These are phyloP conservation scores for Thymus quinquecostatus DNA, from an alignment of 257 asterid species.

Conservation along the genomic window DNA sequence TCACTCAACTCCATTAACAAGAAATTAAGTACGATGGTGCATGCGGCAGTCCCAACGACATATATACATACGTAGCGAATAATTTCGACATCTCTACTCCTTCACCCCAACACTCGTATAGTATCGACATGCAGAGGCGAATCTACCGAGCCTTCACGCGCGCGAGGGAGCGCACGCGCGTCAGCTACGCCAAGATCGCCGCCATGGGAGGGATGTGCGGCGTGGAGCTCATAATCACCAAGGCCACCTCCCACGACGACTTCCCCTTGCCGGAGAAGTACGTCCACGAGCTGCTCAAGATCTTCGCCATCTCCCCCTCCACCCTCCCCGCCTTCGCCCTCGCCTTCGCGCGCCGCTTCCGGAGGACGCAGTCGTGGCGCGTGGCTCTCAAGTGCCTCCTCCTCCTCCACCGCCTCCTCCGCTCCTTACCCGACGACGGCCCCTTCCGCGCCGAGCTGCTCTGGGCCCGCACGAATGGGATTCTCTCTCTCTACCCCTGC, in stretches of 20 bases:
- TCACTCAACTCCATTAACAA: constrained; percentile 15
- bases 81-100: neutral
- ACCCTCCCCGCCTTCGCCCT: constrained; percentile 45
- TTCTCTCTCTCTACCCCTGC: constrained; percentile 57
- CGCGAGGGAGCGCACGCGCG: constrained; percentile 47
- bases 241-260: constrained; percentile 69
- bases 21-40: neutral
- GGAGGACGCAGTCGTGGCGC: constrained; percentile 58
- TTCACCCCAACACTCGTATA: neutral
- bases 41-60: too few relatives aligned
- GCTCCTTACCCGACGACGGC: constrained; percentile 41
- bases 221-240: constrained; percentile 48
- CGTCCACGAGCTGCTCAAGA: constrained; percentile 48
- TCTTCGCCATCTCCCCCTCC: constrained; percentile 51
- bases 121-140: constrained; percentile 40
- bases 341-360: constrained; percentile 48
- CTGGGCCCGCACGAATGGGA: constrained; percentile 49
- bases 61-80: too few relatives aligned
- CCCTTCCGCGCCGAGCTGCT: constrained; percentile 50
- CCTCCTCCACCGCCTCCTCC: constrained; percentile 68
- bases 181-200: constrained; percentile 64
- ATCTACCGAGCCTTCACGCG: constrained; percentile 47
- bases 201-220: constrained; percentile 63
- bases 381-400: constrained; percentile 71
- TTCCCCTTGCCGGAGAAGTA: constrained; percentile 52